Evolutionary conservation across 305 asterid genomes (phyloP), one percentile per base, ranked within the genome.

Genomic region (Fraxinus velutina): DNA sequence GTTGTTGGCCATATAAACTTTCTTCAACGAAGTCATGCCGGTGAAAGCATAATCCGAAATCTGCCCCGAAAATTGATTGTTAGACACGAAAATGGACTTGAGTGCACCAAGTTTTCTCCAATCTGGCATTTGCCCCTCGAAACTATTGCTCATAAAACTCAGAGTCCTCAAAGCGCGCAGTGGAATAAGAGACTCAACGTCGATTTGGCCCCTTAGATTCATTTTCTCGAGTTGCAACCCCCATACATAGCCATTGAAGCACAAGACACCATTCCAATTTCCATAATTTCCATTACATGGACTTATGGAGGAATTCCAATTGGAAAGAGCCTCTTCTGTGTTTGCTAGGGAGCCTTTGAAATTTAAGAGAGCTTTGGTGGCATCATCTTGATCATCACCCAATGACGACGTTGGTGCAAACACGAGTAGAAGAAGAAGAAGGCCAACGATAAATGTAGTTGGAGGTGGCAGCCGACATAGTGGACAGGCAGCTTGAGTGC

Each of bases 121-220:
- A 73, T 92, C 96, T 0, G 98, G 99, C 97, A 95, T 92, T 50
- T 79, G 22, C 5, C 98, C 99, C 33, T 88, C 87, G 70, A 95
- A 93, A 73, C 9, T 72, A 76, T 95, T 95, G 81, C 86, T 85
- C 97, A 87, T 91, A 78, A 95, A 86, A 86, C 99, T 95, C 7
- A 93, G 87, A 9, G 93, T 87, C 52, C 97, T 83, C 60, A 95
- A 24, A 70, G 55, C 84, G 0, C 50, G 91, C 27, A 95, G 70
- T 0, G 92, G 90, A 2, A 83, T 84, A 0, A 95, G 96, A 15
- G 97, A 73, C 2, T 90, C 92, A 6, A 91, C 86, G 52, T 95
- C 92, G 62, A 95, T 92, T 3, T 77, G 82, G 2, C 99, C 99
- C 24, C 81, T 78, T 36, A 95, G 94, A 50, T 81, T 83, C 93